Percentiles rank a stretch among this genome's conserved stretches.
These are phyloP conservation scores for Uronychia binucleata DNA, from an alignment of 73 alveolate genomes.

Conservation along the genomic window DNA sequence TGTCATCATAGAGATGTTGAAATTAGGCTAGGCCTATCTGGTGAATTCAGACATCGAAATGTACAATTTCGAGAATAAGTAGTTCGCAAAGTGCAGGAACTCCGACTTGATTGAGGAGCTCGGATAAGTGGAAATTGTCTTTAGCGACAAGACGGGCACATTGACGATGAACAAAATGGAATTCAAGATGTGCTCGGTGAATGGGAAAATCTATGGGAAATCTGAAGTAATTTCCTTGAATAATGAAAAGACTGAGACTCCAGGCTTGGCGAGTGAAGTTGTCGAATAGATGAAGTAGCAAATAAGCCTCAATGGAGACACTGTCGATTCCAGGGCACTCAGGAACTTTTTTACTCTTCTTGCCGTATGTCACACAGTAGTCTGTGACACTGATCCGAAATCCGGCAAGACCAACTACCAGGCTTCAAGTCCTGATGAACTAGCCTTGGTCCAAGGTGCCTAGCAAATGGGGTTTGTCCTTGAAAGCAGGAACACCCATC, in stretches of 20 bases:
- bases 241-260: slow-evolving; percentile 9
- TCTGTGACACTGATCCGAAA: slow-evolving; percentile 56
- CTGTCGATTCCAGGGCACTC: slow-evolving; percentile 9
- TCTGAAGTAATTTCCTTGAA: slow-evolving; percentile 20
- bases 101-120: slow-evolving; percentile 98
- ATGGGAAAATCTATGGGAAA: slow-evolving; percentile 78
- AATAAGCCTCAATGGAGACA: background rate
- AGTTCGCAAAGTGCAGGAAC: slow-evolving; percentile 93
- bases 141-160: slow-evolving; percentile 99
- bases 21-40: slow-evolving; percentile 83
- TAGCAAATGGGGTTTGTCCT: background rate
- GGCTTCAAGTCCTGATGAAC: slow-evolving; percentile 88
- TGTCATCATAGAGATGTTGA: slow-evolving; percentile 95
- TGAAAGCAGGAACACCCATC: slow-evolving; percentile 3
- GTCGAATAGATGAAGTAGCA: background rate
- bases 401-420: slow-evolving; percentile 72
- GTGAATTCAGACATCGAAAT: slow-evolving; percentile 80
- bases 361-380: slow-evolving; percentile 88
- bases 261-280: background rate
- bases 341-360: slow-evolving; percentile 61
- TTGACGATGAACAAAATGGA: slow-evolving; percentile 98
- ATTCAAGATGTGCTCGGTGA: slow-evolving; percentile 90
- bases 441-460: slow-evolving; percentile 81
- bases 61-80: slow-evolving; percentile 76
- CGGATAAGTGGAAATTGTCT: slow-evolving; percentile 98